These are phyloP conservation scores for Sclerotinia nivalis DNA, from an alignment of 2,329 filamentous ascomycete species.

Conservation along the genomic window DNA sequence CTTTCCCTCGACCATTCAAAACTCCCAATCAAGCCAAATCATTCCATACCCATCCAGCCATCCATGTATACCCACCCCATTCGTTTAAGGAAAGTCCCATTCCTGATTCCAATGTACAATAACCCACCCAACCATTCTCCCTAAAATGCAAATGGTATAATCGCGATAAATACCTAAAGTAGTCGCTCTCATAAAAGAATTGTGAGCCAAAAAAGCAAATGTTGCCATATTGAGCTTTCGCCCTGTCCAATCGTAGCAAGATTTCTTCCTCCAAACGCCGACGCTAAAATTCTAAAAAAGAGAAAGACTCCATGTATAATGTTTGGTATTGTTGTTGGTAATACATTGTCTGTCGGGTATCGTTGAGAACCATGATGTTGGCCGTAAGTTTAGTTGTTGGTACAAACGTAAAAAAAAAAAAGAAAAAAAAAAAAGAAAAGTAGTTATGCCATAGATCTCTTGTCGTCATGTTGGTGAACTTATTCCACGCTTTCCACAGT, in stretches of 20 bases:
- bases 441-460: neutral
- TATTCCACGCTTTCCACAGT: conserved; percentile 45
- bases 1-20: conserved; percentile 10
- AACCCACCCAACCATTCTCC: conserved; percentile 13
- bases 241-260: conserved; percentile 3
- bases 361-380: conserved; percentile 17
- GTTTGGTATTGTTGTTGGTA: conserved; percentile 9
- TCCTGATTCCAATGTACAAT: neutral
- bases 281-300: conserved; percentile 17
- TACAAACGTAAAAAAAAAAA: conserved; percentile 15
- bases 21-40: neutral
- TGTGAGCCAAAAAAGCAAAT: conserved; percentile 2
- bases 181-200: neutral
- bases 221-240: conserved; percentile 8
- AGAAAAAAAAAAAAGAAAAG: neutral
- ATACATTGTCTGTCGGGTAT: conserved; percentile 19
- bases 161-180: conserved; percentile 5
- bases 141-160: conserved; percentile 19
- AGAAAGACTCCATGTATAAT: conserved; percentile 13
- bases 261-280: conserved; percentile 15
- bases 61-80: conserved; percentile 5
- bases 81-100: conserved; percentile 9
- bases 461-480: conserved; percentile 1
- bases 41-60: conserved; percentile 2
- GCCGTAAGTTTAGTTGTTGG: conserved; percentile 16